Conservation (phyloP, 441 rosid genomes). For the Populus trichocarpa region DNA sequence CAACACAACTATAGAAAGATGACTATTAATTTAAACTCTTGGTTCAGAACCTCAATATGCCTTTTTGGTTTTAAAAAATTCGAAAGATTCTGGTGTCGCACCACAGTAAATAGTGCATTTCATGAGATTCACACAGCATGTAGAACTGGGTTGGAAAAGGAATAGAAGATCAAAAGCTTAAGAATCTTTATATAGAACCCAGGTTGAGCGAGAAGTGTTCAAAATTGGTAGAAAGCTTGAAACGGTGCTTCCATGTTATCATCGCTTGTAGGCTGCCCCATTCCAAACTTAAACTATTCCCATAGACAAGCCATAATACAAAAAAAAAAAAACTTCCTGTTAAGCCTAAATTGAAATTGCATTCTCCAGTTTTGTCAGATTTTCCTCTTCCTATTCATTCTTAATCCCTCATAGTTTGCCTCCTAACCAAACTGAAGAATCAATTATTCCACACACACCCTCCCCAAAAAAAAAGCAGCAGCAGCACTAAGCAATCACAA, state of each 20-base stretch:
- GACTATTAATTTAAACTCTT: neutral
- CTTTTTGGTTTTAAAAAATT: neutral
- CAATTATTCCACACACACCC: neutral
- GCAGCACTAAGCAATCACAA: neutral
- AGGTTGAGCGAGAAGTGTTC: neutral
- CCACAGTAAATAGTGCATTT: neutral
- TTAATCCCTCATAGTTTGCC: neutral
- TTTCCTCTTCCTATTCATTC: neutral
- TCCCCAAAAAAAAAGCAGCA: too few species aligned
- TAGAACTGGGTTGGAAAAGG: neutral
- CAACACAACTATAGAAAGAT: neutral
- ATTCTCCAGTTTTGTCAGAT: neutral
- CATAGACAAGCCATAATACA: neutral
- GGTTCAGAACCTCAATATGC: neutral
- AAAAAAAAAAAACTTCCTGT: too few species aligned
- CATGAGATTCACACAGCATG: neutral
- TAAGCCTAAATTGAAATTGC: neutral
- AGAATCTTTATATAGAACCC: neutral
- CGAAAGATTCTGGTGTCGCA: neutral
- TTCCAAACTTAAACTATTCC: neutral
- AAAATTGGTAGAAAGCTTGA: neutral
- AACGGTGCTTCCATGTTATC: neutral
- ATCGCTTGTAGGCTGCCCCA: neutral
- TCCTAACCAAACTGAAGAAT: conserved; percentile 3
- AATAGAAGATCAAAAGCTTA: neutral